Base-by-base conservation (phyloP, 164 flowering plant genomes). In the Nymphaea thermarum region DNA sequence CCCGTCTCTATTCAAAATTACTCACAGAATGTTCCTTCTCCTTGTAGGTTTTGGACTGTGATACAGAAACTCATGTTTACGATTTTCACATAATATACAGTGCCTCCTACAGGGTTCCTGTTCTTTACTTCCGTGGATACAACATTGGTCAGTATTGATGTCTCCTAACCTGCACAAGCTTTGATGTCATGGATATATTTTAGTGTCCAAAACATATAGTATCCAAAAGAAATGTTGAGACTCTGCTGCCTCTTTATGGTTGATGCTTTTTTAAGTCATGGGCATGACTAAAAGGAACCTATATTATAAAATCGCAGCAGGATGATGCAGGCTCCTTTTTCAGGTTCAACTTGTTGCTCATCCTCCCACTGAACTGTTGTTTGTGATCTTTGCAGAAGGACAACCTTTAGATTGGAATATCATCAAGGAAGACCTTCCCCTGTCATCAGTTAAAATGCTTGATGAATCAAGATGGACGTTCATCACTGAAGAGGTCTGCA, bases 81-180 rank as follows among this genome's bases (percentile, higher is more conserved):
- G 97, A 93, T 74, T 82, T 89, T 76, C 98, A 93, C 73, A 82
- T 89, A 55, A 71, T 89, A 61, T 85, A 93, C 80, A 86, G 86
- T 69, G 42, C 73, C 42, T 85, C 98, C 6, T 93, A 82, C 73
- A 78, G 76, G 74, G 94, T 89, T 68, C 98, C 96, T 10, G 87
- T 91, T 75, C 89, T 93, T 18, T 91, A 84, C 69, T 87, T 91
- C 66, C 91, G 86, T 14, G 91, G 81, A 42, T 85, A 82, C 67
- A 61, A 60, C 64, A 71, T 74, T 68, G 91, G 98, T 86, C 84
- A 69, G 87, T 77, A n/a, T 42, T 25, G n/a, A 47, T 67, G 18
- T 66, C 14, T 41, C 7, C 44, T 41, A n/a, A n/a, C 60, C 59
- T 51, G 12, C 12, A 12, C 55, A 47, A 5, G 14, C 6, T 6